Evolutionary conservation across 257 asterid species (phyloP).

Genomic region (Hygrophila difformis): DNA sequence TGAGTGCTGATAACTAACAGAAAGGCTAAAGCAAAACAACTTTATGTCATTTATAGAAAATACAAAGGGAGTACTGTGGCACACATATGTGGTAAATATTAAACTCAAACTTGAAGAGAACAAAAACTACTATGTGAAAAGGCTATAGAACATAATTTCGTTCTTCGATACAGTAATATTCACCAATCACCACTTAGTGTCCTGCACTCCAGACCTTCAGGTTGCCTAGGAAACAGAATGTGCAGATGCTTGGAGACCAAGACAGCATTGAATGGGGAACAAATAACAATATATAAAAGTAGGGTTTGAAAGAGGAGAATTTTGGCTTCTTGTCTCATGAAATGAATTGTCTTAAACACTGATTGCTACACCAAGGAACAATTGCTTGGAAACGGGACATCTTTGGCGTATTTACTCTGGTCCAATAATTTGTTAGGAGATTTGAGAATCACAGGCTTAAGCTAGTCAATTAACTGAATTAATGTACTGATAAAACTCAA

Average conservation of each 20-base stretch:
- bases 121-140: too few species aligned
- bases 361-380: not conserved
- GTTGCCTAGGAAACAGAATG: not conserved
- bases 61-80: constrained; percentile 8
- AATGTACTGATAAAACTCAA: not conserved
- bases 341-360: not conserved
- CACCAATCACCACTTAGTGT: not conserved
- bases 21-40: constrained; percentile 9
- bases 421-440: not conserved
- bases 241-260: not conserved
- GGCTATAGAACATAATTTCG: too few species aligned
- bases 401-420: not conserved
- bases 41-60: constrained; percentile 6
- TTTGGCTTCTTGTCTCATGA: not conserved
- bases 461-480: not conserved
- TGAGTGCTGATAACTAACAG: constrained; percentile 10
- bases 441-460: not conserved
- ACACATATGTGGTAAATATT: too few species aligned
- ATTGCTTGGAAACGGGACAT: not conserved
- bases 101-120: not conserved
- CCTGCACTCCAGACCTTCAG: not conserved
- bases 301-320: not conserved
- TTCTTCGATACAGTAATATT: not conserved
- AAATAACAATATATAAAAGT: not conserved
- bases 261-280: not conserved